Evolutionary conservation across 805 yeast species (phyloP).

Genomic region (Saturnispora serradocipensis): DNA sequence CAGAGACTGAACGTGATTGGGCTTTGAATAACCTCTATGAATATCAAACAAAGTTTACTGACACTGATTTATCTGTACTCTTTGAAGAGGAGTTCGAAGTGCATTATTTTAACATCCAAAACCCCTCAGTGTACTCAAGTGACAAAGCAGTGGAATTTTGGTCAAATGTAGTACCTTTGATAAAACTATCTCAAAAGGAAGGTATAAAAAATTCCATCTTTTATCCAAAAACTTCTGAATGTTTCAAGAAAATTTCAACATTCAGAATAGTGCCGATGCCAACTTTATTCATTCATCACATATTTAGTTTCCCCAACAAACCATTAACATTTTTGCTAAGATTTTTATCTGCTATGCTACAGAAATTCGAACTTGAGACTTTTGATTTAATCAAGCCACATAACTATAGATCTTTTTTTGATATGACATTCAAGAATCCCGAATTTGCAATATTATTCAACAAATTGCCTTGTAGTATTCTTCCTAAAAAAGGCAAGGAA

Average conservation of each 20-base stretch:
- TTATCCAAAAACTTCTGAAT: constrained; percentile 20
- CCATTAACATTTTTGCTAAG: constrained; percentile 51
- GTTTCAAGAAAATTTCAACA: constrained; percentile 17
- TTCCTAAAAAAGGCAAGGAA: constrained; percentile 1
- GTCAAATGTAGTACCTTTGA: constrained; percentile 31
- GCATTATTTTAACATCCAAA: constrained; percentile 45
- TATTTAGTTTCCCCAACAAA: constrained; percentile 39
- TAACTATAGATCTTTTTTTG: constrained; percentile 48
- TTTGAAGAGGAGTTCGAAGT: constrained; percentile 46
- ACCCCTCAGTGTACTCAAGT: constrained; percentile 39
- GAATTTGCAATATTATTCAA: constrained; percentile 32
- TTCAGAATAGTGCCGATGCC: constrained; percentile 30
- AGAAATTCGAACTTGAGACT: constrained; percentile 34
- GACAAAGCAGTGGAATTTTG: constrained; percentile 38
- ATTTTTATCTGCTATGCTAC: constrained; percentile 38
- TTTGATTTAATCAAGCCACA: constrained; percentile 50
- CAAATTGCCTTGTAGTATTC: constrained; percentile 9
- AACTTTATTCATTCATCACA: constrained; percentile 39
- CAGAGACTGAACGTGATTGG: constrained; percentile 38
- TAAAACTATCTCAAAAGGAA: constrained; percentile 29
- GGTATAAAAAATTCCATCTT: constrained; percentile 26
- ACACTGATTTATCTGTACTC: constrained; percentile 26
- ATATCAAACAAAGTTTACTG: constrained; percentile 12
- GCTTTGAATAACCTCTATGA: constrained; percentile 29
- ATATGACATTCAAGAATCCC: constrained; percentile 49